Conservation (phyloP, 2,329 filamentous ascomycete species). For the Achaetomium macrosporum region DNA sequence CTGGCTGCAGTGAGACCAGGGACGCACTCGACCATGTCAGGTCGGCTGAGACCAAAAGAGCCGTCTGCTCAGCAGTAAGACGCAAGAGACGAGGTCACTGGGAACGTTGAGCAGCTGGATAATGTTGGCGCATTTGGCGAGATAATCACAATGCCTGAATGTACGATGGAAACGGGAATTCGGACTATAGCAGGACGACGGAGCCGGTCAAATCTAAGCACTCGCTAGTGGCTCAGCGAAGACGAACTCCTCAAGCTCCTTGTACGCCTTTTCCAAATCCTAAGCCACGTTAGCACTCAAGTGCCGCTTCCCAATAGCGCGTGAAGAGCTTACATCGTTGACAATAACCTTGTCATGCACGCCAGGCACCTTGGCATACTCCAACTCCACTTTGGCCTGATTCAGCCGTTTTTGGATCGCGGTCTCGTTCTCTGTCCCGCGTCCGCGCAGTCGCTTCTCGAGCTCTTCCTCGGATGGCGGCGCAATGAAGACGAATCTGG, state of each 20-base stretch:
- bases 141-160: background rate
- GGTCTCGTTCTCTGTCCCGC: slow-evolving; percentile 74
- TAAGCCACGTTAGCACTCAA: background rate
- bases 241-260: slow-evolving; percentile 25
- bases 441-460: slow-evolving; percentile 66
- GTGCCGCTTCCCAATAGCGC: background rate
- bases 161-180: background rate
- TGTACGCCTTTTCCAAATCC: slow-evolving; percentile 25
- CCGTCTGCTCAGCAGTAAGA: too few relatives aligned
- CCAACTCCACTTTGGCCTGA: slow-evolving; percentile 70
- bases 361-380: slow-evolving; percentile 61
- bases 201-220: background rate
- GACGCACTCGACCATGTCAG: too few relatives aligned
- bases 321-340: slow-evolving; percentile 24
- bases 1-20: too few relatives aligned
- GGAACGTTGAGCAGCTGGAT: too few relatives aligned
- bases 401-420: slow-evolving; percentile 61
- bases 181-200: slow-evolving; percentile 1
- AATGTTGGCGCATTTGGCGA: too few relatives aligned
- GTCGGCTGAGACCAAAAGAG: too few relatives aligned
- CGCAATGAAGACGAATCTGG: slow-evolving; percentile 78
- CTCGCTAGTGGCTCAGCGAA: slow-evolving; percentile 13
- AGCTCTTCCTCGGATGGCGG: slow-evolving; percentile 71
- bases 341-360: slow-evolving; percentile 41
- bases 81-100: too few relatives aligned